A percentile compares a stretch with the other conserved stretches of the same genome.
Evolutionary conservation across 2,329 filamentous ascomycete genomes (phyloP).

Genomic region (Fusarium xylarioides): DNA sequence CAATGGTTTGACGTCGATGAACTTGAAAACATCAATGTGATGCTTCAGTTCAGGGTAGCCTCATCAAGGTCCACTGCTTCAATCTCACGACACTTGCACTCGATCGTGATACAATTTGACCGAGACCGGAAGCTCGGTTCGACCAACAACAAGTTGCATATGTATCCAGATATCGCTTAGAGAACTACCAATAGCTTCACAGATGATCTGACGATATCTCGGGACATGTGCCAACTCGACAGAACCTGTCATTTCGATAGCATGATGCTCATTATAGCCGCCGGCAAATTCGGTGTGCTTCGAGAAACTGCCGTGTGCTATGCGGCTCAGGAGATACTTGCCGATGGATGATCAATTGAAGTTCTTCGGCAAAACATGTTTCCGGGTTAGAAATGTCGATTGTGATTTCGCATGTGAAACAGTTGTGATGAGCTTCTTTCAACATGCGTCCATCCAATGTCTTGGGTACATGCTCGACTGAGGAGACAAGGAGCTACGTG

Average conservation of each 20-base stretch:
- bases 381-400: neutral
- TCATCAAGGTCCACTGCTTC: neutral
- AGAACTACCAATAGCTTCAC: neutral
- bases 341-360: neutral
- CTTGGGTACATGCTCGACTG: neutral
- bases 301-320: neutral
- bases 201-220: conserved; percentile 28
- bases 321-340: neutral
- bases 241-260: neutral
- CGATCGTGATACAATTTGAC: neutral
- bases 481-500: neutral
- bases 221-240: neutral
- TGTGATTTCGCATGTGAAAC: neutral
- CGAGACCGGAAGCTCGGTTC: neutral
- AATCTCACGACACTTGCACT: neutral
- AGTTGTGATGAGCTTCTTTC: neutral
- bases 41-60: neutral
- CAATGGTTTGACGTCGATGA: neutral
- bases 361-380: conserved; percentile 1
- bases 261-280: conserved; percentile 19
- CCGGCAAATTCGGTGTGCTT: neutral
- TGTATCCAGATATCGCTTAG: neutral
- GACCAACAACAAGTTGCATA: neutral
- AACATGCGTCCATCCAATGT: neutral
- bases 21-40: neutral